Conservation (phyloP, 805 yeast genomes). For the Candida stauntonica region DNA sequence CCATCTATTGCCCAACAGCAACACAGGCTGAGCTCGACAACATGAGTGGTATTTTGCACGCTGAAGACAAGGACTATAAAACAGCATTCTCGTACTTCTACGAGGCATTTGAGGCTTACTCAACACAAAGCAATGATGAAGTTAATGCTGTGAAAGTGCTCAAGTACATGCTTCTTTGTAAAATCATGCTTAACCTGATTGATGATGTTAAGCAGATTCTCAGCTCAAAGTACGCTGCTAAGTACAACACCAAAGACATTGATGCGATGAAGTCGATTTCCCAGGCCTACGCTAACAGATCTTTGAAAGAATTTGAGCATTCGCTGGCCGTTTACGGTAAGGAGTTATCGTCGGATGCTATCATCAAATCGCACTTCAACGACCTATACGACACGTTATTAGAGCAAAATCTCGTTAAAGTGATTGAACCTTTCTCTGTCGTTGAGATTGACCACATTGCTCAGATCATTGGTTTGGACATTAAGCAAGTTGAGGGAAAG, state of each 20-base stretch:
- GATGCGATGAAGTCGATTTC: constrained; percentile 97
- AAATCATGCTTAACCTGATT: constrained; percentile 84
- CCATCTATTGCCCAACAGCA: constrained; percentile 91
- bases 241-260: constrained; percentile 77
- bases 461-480: constrained; percentile 79
- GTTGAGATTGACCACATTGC: constrained; percentile 93
- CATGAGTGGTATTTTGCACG: constrained; percentile 92
- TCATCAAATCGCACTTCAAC: constrained; percentile 86
- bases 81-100: constrained; percentile 94
- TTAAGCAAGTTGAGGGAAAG: constrained; percentile 88
- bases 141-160: constrained; percentile 74
- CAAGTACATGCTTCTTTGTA: constrained; percentile 88
- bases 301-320: constrained; percentile 86
- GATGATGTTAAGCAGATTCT: constrained; percentile 82
- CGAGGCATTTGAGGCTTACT: constrained; percentile 91
- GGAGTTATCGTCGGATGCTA: constrained; percentile 81
- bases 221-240: constrained; percentile 65
- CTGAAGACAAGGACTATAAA: constrained; percentile 94
- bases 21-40: constrained; percentile 92
- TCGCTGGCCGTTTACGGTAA: constrained; percentile 64
- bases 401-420: constrained; percentile 89
- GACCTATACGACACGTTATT: constrained; percentile 89
- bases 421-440: constrained; percentile 92
- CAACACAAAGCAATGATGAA: constrained; percentile 50
- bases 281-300: constrained; percentile 82